Conservation (phyloP, 345 rosid genomes). For the Erucastrum elatum region DNA sequence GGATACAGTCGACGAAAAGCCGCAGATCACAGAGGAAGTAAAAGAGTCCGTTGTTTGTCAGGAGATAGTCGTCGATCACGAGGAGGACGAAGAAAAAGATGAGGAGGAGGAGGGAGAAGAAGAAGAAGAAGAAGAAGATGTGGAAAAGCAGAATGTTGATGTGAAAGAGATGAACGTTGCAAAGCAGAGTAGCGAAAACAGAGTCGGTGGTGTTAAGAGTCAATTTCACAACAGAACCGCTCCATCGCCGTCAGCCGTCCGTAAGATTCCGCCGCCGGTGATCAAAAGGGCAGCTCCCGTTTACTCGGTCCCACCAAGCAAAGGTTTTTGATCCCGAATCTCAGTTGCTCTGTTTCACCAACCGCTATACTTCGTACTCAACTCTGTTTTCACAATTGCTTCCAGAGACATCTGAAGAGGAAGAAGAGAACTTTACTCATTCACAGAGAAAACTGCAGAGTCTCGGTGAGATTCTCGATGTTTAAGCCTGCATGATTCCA, state of each 20-base stretch:
- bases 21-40: conserved; percentile 44
- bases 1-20: conserved; percentile 34
- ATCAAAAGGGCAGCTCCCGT: conserved; percentile 44
- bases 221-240: conserved; percentile 46
- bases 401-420: conserved; percentile 31
- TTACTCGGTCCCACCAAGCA: conserved; percentile 43
- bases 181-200: conserved; percentile 32
- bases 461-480: conserved; percentile 50
- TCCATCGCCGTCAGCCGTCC: conserved; percentile 45
- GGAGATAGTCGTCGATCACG: conserved; percentile 2
- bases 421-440: conserved; percentile 44
- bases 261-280: conserved; percentile 58
- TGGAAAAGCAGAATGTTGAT: conserved; percentile 49
- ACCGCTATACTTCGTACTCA: background rate
- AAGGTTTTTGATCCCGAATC: conserved; percentile 15
- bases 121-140: conserved; percentile 26
- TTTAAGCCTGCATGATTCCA: no score
- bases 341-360: background rate
- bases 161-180: conserved; percentile 52
- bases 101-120: conserved; percentile 21
- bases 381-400: conserved; percentile 10
- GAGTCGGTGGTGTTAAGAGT: conserved; percentile 44
- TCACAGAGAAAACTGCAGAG: conserved; percentile 68
- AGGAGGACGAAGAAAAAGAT: conserved; percentile 39
- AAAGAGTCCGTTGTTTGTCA: conserved; percentile 47